phyloP scores from a whole-genome alignment of 352 stramenopile species.

The Pythium apleroticum region DNA sequence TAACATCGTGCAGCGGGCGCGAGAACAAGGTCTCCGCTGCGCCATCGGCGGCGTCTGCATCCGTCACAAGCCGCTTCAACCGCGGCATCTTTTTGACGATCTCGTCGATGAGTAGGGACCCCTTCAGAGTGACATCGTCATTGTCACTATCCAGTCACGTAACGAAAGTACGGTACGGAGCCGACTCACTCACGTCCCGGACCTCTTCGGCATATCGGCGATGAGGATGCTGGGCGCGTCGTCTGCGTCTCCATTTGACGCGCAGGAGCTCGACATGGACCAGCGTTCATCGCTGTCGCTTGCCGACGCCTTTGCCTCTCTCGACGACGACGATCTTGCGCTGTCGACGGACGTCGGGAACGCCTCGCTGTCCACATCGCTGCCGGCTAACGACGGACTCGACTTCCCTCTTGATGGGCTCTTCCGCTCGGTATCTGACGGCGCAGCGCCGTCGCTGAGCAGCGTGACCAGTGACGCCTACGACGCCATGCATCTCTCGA shows the following conservation, averaged over 20 bases:
- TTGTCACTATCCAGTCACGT: background rate
- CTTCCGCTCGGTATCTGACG: conserved; percentile 19
- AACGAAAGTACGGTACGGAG: background rate
- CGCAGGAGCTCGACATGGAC: conserved; percentile 9
- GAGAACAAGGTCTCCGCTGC: conserved; percentile 55
- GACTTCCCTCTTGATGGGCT: conserved; percentile 3
- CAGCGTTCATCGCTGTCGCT: background rate
- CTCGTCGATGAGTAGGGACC: conserved; percentile 1
- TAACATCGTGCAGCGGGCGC: conserved; percentile 44
- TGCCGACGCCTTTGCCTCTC: background rate
- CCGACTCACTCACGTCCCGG: background rate
- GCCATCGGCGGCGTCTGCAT: conserved; percentile 8
- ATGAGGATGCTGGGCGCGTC: conserved; percentile 15
- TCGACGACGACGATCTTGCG: conserved; percentile 28
- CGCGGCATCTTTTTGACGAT: conserved; percentile 40
- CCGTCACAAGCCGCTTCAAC: conserved; percentile 33
- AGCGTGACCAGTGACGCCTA: conserved; percentile 1
- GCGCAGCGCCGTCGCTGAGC: conserved; percentile 8
- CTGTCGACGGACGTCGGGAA: background rate
- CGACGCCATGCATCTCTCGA: conserved; percentile 13
- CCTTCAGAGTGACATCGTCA: conserved; percentile 13
- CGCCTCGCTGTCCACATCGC: conserved; percentile 8
- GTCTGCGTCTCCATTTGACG: conserved; percentile 11
- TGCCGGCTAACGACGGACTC: conserved; percentile 2
- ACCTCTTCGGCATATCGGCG: background rate